A percentile compares a stretch with the other conserved stretches of the same genome.
Evolutionary conservation across 805 yeast genomes (phyloP).

Genomic region (Candida coquimbonensis): DNA sequence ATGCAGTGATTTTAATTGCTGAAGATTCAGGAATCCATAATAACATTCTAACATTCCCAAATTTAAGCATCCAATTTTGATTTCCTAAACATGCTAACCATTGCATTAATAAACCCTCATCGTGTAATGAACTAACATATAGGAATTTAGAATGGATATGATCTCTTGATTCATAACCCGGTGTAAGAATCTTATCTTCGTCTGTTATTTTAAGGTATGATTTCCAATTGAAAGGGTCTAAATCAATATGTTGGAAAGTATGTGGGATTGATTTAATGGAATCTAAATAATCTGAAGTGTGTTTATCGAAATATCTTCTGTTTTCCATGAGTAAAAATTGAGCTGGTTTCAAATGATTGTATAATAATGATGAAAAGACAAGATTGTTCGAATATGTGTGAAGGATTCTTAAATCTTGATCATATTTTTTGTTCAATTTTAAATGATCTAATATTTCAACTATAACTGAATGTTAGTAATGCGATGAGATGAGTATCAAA

Average conservation of each 20-base stretch:
- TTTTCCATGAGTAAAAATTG: conserved; percentile 60
- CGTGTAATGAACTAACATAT: conserved; percentile 51
- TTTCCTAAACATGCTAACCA: conserved; percentile 64
- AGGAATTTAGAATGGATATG: conserved; percentile 47
- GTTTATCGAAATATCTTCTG: conserved; percentile 26
- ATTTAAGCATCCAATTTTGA: conserved; percentile 67
- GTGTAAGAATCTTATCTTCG: conserved; percentile 36
- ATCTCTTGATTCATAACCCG: conserved; percentile 29
- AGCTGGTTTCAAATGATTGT: conserved; percentile 52
- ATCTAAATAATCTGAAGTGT: conserved; percentile 7
- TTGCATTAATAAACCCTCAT: conserved; percentile 68
- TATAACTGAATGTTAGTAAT: neutral
- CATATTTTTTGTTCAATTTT: conserved; percentile 30
- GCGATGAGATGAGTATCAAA: neutral
- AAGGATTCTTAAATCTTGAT: conserved; percentile 39
- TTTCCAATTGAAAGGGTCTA: conserved; percentile 65
- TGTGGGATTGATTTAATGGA: conserved; percentile 1
- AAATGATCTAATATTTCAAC: conserved; percentile 39
- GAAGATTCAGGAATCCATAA: conserved; percentile 58
- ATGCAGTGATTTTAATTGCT: conserved; percentile 56
- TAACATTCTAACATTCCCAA: conserved; percentile 70
- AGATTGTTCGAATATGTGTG: conserved; percentile 59
- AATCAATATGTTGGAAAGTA: conserved; percentile 27
- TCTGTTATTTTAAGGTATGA: conserved; percentile 44
- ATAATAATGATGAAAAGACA: conserved; percentile 53